A percentile compares a stretch with the other conserved stretches of the same genome.
phyloP scores from a whole-genome alignment of 768 basidiomycete genomes.

The Rhizopogon vulgaris region DNA sequence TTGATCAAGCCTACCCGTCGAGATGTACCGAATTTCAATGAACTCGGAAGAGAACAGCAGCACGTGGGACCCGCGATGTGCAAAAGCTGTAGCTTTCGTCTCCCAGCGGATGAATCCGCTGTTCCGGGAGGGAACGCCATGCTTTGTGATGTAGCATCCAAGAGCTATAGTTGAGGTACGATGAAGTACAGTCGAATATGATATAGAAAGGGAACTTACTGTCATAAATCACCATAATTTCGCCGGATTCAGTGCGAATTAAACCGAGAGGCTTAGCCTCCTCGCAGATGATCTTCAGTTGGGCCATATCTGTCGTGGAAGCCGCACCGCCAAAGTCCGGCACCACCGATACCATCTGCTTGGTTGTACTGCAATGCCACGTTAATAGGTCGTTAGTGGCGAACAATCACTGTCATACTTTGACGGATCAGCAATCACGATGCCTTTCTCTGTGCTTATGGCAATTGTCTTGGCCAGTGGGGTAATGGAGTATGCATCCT shows the following conservation, averaged over 20 bases:
- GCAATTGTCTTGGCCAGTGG: slow-evolving; percentile 58
- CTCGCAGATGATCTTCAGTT: slow-evolving; percentile 56
- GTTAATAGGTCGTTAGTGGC: background rate
- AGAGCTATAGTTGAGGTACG: slow-evolving; percentile 39
- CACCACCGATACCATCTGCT: slow-evolving; percentile 40
- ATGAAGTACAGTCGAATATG: background rate
- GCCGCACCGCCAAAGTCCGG: slow-evolving; percentile 50
- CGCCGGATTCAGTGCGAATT: slow-evolving; percentile 44
- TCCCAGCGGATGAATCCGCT: slow-evolving; percentile 76
- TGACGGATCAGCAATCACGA: slow-evolving; percentile 61
- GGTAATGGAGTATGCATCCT: slow-evolving; percentile 58
- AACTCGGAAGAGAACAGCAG: slow-evolving; percentile 71
- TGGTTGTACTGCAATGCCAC: slow-evolving; percentile 30
- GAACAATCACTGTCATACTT: slow-evolving; percentile 40
- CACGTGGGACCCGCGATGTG: slow-evolving; percentile 54
- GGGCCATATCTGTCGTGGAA: slow-evolving; percentile 33
- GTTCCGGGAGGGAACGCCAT: slow-evolving; percentile 58
- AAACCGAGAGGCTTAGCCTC: slow-evolving; percentile 61
- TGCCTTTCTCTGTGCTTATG: slow-evolving; percentile 56
- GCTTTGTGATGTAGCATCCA: slow-evolving; percentile 71
- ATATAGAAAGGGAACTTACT: slow-evolving; percentile 35
- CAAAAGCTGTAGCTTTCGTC: slow-evolving; percentile 55
- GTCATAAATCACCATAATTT: slow-evolving; percentile 71
- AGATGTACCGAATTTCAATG: slow-evolving; percentile 64
- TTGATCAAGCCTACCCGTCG: slow-evolving; percentile 68